Evolutionary conservation across 306 rosid species (phyloP).

Genomic region (Calophaca sinica): DNA sequence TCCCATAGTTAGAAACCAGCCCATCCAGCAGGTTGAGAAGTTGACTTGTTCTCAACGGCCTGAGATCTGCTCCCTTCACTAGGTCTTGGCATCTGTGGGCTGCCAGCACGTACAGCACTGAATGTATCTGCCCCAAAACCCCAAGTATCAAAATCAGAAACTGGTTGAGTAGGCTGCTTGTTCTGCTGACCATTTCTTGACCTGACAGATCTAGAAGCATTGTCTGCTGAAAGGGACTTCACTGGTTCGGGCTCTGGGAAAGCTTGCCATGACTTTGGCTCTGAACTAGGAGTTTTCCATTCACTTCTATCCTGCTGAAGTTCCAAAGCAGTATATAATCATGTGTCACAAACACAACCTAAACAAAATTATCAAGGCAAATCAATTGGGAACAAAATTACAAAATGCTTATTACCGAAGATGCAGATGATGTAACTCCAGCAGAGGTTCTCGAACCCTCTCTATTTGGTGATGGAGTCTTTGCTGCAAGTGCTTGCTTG

Average conservation of each 20-base stretch:
- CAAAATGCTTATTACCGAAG: constrained; percentile 55
- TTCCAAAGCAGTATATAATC: constrained; percentile 44
- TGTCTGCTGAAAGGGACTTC: constrained; percentile 57
- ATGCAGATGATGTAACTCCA: constrained; percentile 53
- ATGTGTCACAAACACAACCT: constrained; percentile 19
- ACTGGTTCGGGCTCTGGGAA: constrained; percentile 65
- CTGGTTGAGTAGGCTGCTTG: constrained; percentile 56
- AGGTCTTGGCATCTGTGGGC: constrained; percentile 58
- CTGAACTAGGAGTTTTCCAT: constrained; percentile 62
- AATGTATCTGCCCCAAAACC: constrained; percentile 83
- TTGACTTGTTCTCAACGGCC: constrained; percentile 58
- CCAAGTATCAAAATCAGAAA: constrained; percentile 72
- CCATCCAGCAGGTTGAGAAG: constrained; percentile 97
- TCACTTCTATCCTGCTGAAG: constrained; percentile 60
- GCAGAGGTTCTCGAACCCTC: constrained; percentile 58
- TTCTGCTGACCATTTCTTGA: constrained; percentile 65
- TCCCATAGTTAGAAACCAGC: constrained; percentile 76
- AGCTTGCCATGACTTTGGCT: constrained; percentile 79
- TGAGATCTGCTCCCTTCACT: constrained; percentile 62
- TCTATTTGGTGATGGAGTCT: constrained; percentile 72
- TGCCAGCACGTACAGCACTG: constrained; percentile 62
- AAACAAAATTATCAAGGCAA: constrained; percentile 18
- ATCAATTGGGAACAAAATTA: constrained; percentile 18
- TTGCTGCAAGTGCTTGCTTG: constrained; percentile 79
- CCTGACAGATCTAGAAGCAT: constrained; percentile 70